These are phyloP conservation scores for Phylloboletellus chloephorus DNA, from an alignment of 1,284 basidiomycete species.

Conservation along the genomic window DNA sequence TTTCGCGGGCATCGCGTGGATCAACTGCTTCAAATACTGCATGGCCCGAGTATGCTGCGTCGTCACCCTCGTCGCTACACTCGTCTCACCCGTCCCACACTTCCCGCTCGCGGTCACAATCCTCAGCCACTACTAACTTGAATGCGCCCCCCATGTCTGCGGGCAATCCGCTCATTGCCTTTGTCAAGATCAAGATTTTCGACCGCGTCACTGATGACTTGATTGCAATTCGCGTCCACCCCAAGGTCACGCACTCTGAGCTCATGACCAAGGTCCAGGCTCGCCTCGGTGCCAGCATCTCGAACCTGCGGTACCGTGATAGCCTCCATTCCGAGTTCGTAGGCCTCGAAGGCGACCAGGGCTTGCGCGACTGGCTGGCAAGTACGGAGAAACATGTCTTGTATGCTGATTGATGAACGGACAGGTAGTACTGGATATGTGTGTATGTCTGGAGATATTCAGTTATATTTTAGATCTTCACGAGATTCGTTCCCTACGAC, in stretches of 20 bases:
- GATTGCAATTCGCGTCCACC: conserved; percentile 96
- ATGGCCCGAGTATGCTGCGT: conserved; percentile 31
- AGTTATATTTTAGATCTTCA: conserved; percentile 28
- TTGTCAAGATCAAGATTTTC: conserved; percentile 98
- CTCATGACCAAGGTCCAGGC: conserved; percentile 89
- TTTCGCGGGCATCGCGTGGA: conserved; percentile 22
- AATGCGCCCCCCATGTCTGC: conserved; percentile 71
- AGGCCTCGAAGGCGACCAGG: conserved; percentile 64
- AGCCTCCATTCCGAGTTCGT: conserved; percentile 62
- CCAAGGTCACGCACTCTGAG: conserved; percentile 80
- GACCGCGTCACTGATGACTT: conserved; percentile 88
- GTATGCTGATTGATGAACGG: conserved; percentile 60
- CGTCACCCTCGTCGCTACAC: conserved; percentile 42
- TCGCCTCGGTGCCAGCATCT: conserved; percentile 75
- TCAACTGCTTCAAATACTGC: conserved; percentile 27
- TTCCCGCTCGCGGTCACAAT: conserved; percentile 53
- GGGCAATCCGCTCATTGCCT: conserved; percentile 72
- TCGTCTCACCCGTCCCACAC: conserved; percentile 44
- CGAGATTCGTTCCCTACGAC: conserved; percentile 15
- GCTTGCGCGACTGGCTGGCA: conserved; percentile 77
- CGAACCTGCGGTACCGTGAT: conserved; percentile 68
- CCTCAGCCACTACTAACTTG: conserved; percentile 45
- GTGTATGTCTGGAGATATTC: conserved; percentile 9
- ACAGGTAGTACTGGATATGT: conserved; percentile 8
- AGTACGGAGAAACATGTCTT: conserved; percentile 84